Evolutionary conservation across 495 filamentous ascomycete genomes (phyloP).

Genomic region (Lentithecium fluviatile): DNA sequence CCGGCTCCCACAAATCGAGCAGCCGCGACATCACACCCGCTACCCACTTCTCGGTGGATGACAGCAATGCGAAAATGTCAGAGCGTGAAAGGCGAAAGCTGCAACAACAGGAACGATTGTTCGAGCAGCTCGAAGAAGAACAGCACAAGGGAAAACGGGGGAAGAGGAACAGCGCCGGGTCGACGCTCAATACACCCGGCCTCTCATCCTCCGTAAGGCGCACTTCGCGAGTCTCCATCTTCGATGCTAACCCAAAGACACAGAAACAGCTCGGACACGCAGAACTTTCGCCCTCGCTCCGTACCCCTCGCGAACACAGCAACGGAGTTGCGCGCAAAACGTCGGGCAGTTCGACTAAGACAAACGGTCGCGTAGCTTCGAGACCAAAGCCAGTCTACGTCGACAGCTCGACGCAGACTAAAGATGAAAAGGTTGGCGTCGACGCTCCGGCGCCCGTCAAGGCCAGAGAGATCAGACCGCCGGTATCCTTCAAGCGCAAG

Average conservation of each 20-base stretch:
- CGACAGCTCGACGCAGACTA: slow-evolving; percentile 35
- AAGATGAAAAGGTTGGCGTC: slow-evolving; percentile 1
- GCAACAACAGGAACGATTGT: slow-evolving; percentile 75
- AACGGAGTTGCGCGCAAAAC: slow-evolving; percentile 29
- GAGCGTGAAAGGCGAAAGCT: slow-evolving; percentile 87
- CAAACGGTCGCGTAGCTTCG: slow-evolving; percentile 5
- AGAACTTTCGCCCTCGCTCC: slow-evolving; percentile 27
- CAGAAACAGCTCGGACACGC: slow-evolving; percentile 41
- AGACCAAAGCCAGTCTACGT: slow-evolving; percentile 30
- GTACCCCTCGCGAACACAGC: slow-evolving; percentile 21
- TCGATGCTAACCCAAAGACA: slow-evolving; percentile 16
- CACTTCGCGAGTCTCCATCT: slow-evolving; percentile 4
- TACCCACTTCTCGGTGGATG: slow-evolving; percentile 54
- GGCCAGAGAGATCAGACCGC: slow-evolving; percentile 7
- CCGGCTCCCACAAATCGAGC: slow-evolving; percentile 69
- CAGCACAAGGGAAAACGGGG: slow-evolving; percentile 55
- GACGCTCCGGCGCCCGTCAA: slow-evolving; percentile 6
- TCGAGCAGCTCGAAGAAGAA: slow-evolving; percentile 63
- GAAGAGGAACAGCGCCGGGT: slow-evolving; percentile 61
- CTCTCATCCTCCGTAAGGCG: slow-evolving; percentile 37
- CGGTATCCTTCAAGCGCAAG: slow-evolving; percentile 23
- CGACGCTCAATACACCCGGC: slow-evolving; percentile 45
- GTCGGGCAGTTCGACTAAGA: slow-evolving; percentile 17
- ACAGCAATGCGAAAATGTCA: slow-evolving; percentile 64
- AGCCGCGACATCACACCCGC: slow-evolving; percentile 82